These are phyloP conservation scores for Forsythia viridissima DNA, from an alignment of 257 asterid genomes.

Conservation along the genomic window DNA sequence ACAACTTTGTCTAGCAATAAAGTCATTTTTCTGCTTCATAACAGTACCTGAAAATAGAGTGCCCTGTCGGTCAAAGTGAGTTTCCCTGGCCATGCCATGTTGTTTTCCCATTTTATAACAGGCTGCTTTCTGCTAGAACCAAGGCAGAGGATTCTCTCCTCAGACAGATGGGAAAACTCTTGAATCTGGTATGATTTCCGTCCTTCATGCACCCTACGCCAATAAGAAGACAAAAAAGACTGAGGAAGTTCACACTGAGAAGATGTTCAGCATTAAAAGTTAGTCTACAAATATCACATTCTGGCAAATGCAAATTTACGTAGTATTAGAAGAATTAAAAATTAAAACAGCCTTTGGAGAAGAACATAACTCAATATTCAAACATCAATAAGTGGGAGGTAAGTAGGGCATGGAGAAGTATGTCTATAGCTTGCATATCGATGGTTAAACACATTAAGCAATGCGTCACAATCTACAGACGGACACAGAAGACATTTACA, in stretches of 20 bases:
- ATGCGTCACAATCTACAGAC: background rate
- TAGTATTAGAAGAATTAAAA: background rate
- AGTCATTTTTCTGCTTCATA: constrained; percentile 12
- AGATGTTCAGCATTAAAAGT: constrained; percentile 5
- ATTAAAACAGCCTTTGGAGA: background rate
- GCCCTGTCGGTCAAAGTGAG: constrained; percentile 81
- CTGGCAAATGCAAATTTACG: background rate
- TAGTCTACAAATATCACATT: constrained; percentile 2
- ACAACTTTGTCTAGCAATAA: constrained; percentile 3
- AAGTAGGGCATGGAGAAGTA: background rate
- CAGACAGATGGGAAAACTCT: constrained; percentile 40
- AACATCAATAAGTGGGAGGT: background rate
- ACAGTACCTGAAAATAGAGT: constrained; percentile 86
- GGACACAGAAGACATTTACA: background rate
- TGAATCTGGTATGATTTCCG: constrained; percentile 60
- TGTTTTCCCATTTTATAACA: constrained; percentile 86
- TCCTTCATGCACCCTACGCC: constrained; percentile 85
- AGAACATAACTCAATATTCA: background rate
- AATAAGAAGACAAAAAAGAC: constrained; percentile 19
- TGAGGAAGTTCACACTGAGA: constrained; percentile 10
- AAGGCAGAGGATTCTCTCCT: constrained; percentile 72
- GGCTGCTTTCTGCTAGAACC: constrained; percentile 96
- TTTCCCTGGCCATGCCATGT: constrained; percentile 96
- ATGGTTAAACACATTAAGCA: background rate
- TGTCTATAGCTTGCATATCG: background rate